Conservation (phyloP, 345 rosid genomes). For the Pistacia integerrima region DNA sequence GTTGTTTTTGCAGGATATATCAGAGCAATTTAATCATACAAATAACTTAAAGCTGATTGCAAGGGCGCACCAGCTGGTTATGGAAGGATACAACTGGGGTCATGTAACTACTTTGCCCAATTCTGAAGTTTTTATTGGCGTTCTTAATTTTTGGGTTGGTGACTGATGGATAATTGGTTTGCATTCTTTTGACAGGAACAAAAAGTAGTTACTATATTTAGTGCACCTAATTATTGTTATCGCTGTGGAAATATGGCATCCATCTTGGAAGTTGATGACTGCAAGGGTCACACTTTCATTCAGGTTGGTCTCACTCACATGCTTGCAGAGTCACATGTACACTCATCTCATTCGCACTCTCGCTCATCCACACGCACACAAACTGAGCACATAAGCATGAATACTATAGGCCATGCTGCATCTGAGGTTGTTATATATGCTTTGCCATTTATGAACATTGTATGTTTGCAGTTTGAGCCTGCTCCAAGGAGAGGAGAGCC, state of each 20-base stretch:
- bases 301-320: conserved; percentile 51
- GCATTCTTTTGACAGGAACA: conserved; percentile 61
- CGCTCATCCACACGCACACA: not conserved
- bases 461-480: conserved; percentile 82
- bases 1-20: conserved; percentile 69
- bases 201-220: conserved; percentile 95
- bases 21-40: conserved; percentile 92
- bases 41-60: conserved; percentile 90
- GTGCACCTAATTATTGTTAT: conserved; percentile 95
- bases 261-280: conserved; percentile 90
- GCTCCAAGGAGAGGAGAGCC: conserved; percentile 99
- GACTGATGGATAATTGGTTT: conserved; percentile 8
- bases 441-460: not conserved
- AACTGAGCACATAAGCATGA: not conserved
- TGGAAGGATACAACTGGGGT: conserved; percentile 99
- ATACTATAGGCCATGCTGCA: not conserved
- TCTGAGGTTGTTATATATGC: not conserved
- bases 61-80: conserved; percentile 93
- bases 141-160: conserved; percentile 10
- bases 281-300: conserved; percentile 91
- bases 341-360: too few species aligned
- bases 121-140: not conserved
- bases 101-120: conserved; percentile 55
- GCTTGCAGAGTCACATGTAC: too few species aligned
- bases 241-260: conserved; percentile 99